These are phyloP conservation scores for Didymella glomerata DNA, from an alignment of 2,329 filamentous ascomycete genomes.

Conservation along the genomic window DNA sequence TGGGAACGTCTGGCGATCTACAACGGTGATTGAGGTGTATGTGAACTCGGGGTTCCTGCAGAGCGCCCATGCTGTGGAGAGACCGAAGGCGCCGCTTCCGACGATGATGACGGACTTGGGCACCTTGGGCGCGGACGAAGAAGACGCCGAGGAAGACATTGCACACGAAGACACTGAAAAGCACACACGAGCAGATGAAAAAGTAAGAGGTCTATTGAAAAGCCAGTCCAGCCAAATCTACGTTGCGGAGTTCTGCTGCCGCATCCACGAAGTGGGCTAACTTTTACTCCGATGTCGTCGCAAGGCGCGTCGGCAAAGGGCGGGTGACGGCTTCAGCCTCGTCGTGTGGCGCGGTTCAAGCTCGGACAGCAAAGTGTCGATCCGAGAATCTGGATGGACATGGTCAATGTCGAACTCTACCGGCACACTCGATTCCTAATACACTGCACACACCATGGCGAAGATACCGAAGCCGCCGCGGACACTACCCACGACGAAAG, in stretches of 20 bases:
- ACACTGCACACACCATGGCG: conserved; percentile 34
- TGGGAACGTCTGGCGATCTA: conserved; percentile 66
- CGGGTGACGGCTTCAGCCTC: conserved; percentile 31
- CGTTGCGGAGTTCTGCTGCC: conserved; percentile 16
- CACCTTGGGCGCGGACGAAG: conserved; percentile 20
- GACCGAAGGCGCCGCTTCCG: conserved; percentile 63
- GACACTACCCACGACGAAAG: conserved; percentile 30
- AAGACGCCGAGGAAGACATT: conserved; percentile 31
- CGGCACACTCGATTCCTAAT: background rate
- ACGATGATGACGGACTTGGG: conserved; percentile 59
- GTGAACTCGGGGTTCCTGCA: conserved; percentile 65
- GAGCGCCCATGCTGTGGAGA: conserved; percentile 75
- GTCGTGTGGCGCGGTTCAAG: conserved; percentile 11
- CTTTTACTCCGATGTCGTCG: conserved; percentile 43
- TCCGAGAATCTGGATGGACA: conserved; percentile 21
- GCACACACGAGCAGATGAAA: conserved; percentile 10
- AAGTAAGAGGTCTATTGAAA: background rate
- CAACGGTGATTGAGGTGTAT: conserved; percentile 62
- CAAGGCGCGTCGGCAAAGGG: conserved; percentile 30
- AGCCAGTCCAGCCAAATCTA: conserved; percentile 4
- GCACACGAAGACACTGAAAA: conserved; percentile 10
- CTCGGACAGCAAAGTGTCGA: conserved; percentile 6
- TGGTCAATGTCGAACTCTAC: conserved; percentile 2
- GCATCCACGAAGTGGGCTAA: conserved; percentile 15
- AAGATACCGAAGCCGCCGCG: conserved; percentile 45